Evolutionary conservation across 208 protist species (phyloP).

Genomic region (Herpetomonas muscarum): DNA sequence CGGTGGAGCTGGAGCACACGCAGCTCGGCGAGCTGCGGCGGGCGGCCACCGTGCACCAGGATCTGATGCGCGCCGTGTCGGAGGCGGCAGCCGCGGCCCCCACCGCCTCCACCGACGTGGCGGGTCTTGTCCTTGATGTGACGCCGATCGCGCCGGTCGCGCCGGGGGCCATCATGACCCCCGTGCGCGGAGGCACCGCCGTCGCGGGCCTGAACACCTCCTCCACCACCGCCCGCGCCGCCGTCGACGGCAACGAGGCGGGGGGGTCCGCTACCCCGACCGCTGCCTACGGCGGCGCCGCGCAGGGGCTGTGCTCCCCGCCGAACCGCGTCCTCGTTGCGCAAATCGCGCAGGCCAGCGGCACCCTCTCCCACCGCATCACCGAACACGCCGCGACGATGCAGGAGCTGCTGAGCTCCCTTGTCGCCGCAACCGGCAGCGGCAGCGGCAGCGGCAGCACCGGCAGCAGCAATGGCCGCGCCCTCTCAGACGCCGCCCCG

Average conservation of each 20-base stretch:
- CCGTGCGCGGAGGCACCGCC: background rate
- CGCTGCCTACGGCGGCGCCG: background rate
- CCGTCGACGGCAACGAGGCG: too few relatives aligned
- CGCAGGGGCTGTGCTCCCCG: conserved; percentile 8
- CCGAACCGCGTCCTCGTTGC: conserved; percentile 24
- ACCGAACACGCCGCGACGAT: conserved; percentile 42
- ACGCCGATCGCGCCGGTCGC: background rate
- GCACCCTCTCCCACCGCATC: conserved; percentile 41
- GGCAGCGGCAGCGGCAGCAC: background rate
- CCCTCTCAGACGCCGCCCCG: conserved; percentile 12
- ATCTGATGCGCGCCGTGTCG: conserved; percentile 16
- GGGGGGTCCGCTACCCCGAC: background rate
- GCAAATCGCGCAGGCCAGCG: conserved; percentile 28
- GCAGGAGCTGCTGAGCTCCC: conserved; percentile 24
- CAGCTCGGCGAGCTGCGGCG: conserved; percentile 27
- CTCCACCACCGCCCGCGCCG: background rate
- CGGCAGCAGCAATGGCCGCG: background rate
- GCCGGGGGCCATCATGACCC: background rate
- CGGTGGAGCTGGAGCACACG: conserved; percentile 26
- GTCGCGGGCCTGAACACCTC: background rate
- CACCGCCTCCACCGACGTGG: background rate
- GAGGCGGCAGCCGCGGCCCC: conserved; percentile 8
- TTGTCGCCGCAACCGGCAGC: conserved; percentile 20
- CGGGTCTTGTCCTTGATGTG: background rate
- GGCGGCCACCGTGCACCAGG: conserved; percentile 21